Conservation (phyloP, 2,329 filamentous ascomycete species). For the Orbilia javanica region DNA sequence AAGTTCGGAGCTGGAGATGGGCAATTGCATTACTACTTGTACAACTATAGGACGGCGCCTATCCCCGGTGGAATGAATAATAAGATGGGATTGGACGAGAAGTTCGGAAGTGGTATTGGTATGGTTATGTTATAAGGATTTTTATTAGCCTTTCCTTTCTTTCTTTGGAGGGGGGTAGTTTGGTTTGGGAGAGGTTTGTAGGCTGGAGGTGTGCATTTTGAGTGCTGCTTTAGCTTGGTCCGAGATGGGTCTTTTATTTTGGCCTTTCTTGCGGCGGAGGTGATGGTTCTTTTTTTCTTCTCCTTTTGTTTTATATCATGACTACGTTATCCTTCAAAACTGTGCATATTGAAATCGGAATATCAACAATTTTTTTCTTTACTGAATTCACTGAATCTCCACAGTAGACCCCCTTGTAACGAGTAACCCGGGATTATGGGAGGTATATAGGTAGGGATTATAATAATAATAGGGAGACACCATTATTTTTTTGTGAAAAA, state of each 20-base stretch:
- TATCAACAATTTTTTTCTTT: neutral
- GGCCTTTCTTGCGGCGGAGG: no score
- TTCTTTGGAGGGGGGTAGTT: neutral
- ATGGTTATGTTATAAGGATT: constrained; percentile 78
- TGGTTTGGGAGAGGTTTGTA: neutral
- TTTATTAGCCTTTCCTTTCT: neutral
- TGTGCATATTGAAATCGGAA: constrained; percentile 18
- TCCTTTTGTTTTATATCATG: no score
- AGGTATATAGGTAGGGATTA: neutral
- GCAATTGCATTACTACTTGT: constrained; percentile 95
- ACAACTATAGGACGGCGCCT: constrained; percentile 92
- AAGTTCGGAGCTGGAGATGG: constrained; percentile 96
- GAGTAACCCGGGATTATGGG: no score
- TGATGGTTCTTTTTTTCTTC: neutral
- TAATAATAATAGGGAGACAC: neutral
- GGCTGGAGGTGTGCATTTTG: neutral
- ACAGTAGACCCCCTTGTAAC: no score
- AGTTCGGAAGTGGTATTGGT: constrained; percentile 85
- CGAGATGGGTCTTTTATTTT: neutral
- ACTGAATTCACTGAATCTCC: no score
- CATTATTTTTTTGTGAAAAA: neutral
- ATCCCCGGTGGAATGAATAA: constrained; percentile 86
- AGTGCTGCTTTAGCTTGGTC: neutral
- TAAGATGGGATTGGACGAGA: constrained; percentile 81
- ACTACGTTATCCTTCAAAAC: constrained; percentile 15